Evolutionary conservation across 768 basidiomycete genomes (phyloP).

Genomic region (Lentinula detonsa): DNA sequence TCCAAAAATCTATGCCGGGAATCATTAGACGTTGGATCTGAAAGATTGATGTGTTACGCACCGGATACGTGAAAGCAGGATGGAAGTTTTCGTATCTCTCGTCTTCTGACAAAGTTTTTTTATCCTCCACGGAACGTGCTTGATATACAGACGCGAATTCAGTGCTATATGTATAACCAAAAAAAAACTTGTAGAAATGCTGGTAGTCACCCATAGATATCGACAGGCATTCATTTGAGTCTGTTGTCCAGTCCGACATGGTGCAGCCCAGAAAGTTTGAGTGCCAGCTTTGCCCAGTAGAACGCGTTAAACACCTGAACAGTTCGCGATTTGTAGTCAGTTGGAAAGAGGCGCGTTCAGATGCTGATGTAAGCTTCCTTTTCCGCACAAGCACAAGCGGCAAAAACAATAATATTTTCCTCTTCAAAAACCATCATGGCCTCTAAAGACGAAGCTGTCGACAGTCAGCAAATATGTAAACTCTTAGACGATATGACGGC

Average conservation of each 20-base stretch:
- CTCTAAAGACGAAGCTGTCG: background rate
- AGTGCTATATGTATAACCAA: background rate
- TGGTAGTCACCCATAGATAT: background rate
- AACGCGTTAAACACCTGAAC: background rate
- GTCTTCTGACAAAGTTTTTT: constrained; percentile 44
- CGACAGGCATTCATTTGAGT: constrained; percentile 8
- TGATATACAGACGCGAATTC: background rate
- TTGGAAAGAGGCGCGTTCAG: background rate
- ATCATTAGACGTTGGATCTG: background rate
- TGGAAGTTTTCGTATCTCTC: constrained; percentile 67
- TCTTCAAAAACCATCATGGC: background rate
- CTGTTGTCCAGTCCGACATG: constrained; percentile 11
- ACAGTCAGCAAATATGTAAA: constrained; percentile 4
- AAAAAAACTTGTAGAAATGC: background rate
- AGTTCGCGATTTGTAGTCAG: background rate
- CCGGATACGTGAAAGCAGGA: constrained; percentile 93
- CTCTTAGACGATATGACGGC: constrained; percentile 1
- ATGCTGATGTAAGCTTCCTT: background rate
- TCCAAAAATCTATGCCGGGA: constrained; percentile 69
- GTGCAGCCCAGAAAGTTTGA: background rate
- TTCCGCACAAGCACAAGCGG: no score
- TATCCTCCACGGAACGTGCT: constrained; percentile 74
- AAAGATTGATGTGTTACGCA: constrained; percentile 26
- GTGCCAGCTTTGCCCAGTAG: background rate
- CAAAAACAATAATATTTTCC: no score